Base-by-base conservation (phyloP, 257 asterid species). In the Galeopsis tetrahit region DNA sequence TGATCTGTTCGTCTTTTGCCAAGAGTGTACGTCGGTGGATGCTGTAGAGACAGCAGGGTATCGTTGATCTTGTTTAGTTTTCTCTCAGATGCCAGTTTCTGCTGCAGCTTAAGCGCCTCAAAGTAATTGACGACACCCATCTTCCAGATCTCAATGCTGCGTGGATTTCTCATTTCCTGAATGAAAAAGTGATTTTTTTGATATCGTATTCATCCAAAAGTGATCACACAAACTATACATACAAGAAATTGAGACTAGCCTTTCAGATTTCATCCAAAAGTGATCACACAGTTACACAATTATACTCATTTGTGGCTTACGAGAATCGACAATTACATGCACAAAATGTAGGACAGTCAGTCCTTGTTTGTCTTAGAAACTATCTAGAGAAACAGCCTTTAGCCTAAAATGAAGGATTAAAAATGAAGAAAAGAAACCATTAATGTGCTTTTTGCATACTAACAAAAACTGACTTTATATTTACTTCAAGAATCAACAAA, bases 21-120 rank as follows among this genome's bases (percentile, higher is more conserved):
- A 36, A 85, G 91, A 17, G 93, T 91, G 69, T 91, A 89, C 2
- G 95, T 91, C 1, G 89, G 97, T 10, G 96, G 93, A 70, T 91
- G 93, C 63, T 89, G 96, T 8, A 87, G 78, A 51, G 93, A 86
- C 33, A 91, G 75, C 5, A 90, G 65, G 51, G 86, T 78, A 53
- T 86, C 89, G 2, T 73, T 68, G 13, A 86, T 85, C 73, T 79
- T 77, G 40, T 76, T 81, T 11, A 84, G 33, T 83, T 83, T 87
- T 70, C 91, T 82, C 63, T 88, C 82, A 1, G 87, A 65, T 61
- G 81, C 71, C 2, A 90, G 75, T 72, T 76, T 85, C 53, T 86
- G 89, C 78, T 90, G 95, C 79, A 87, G 75, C 88, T 82, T 84
- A 31, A 87, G 92, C 53, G 90, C 88, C 63, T 87, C 83, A 6